Base-by-base conservation (phyloP, 441 rosid species). In the Metrosideros polymorpha region DNA sequence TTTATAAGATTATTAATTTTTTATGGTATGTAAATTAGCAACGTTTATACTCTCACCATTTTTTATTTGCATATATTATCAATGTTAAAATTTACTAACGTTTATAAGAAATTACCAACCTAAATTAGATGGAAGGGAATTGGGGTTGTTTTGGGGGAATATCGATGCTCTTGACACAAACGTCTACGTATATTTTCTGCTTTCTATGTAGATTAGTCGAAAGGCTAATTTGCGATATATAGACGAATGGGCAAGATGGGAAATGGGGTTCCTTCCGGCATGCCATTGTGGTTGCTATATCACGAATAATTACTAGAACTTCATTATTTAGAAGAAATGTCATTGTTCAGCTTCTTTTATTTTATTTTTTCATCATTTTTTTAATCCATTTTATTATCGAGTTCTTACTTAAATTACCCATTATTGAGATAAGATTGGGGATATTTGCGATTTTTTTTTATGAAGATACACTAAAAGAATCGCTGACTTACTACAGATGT, bases 1-100 rank as follows among this genome's bases (percentile, higher is more conserved):
- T 57, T 4, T 1, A 57, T n/a, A 3, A 57, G 53, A 29, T 6
- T 1, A n/a, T 2, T 0, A 2, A 1, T n/a, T n/a, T 27, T 0
- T n/a, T 57, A n/a, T 57, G 6, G 29, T 12, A 57, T 57, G 32
- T 57, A 57, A 13, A 57, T 57, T 57, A n/a, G 29, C 45, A 57
- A 57, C n/a, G 13, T n/a, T 9, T 12, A 27, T 12, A 12, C 7
- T 27, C 30, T 56, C 27, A 56, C 0, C 8, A 56, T 6, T 27
- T 27, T 56, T 14, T 13, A n/a, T 57, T 57, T n/a, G 0, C 30
- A 13, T 13, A n/a, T 6, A 12, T 14, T 2, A n/a, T 14, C 4
- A 4, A 57, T 3, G 0, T 0, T 56, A 30, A 56, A 56, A 27
- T 12, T 2, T 56, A 27, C 25, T 27, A 12, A 56, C 1, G 2